phyloP scores from a whole-genome alignment of 768 basidiomycete genomes.

The Ramaria sp. region DNA sequence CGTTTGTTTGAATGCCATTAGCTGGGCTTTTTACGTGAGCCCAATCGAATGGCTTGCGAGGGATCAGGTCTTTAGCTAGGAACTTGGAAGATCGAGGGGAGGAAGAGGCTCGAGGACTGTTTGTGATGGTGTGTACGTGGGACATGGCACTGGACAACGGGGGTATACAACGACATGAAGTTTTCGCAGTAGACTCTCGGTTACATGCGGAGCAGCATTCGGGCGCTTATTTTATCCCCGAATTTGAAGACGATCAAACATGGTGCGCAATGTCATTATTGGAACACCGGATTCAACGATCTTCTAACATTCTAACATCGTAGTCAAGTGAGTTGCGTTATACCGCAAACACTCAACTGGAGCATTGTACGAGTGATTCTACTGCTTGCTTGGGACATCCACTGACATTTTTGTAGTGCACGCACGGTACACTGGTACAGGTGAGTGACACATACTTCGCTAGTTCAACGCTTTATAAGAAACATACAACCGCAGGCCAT shows the following conservation, averaged over 20 bases:
- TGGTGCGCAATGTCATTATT: slow-evolving; percentile 2
- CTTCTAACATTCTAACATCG: no score
- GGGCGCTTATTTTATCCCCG: background rate
- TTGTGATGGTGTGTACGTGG: background rate
- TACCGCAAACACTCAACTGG: slow-evolving; percentile 91
- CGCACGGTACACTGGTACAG: slow-evolving; percentile 92
- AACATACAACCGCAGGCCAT: slow-evolving; percentile 48
- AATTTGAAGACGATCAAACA: no score
- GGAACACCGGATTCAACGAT: no score
- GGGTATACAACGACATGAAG: slow-evolving; percentile 4
- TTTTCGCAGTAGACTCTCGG: background rate
- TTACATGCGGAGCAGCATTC: background rate
- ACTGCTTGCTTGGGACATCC: slow-evolving; percentile 9
- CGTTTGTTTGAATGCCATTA: background rate
- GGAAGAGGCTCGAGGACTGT: background rate
- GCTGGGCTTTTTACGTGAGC: background rate
- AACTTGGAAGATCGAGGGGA: background rate
- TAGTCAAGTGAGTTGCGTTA: slow-evolving; percentile 61
- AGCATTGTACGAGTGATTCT: slow-evolving; percentile 57
- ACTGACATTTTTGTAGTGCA: slow-evolving; percentile 49
- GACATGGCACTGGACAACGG: background rate
- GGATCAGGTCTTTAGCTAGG: background rate
- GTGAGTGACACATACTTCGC: slow-evolving; percentile 30
- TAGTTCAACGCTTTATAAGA: background rate
- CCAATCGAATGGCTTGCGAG: background rate